These are phyloP conservation scores for Hypoxylon fuscum DNA, from an alignment of 495 filamentous ascomycete species.

Conservation along the genomic window DNA sequence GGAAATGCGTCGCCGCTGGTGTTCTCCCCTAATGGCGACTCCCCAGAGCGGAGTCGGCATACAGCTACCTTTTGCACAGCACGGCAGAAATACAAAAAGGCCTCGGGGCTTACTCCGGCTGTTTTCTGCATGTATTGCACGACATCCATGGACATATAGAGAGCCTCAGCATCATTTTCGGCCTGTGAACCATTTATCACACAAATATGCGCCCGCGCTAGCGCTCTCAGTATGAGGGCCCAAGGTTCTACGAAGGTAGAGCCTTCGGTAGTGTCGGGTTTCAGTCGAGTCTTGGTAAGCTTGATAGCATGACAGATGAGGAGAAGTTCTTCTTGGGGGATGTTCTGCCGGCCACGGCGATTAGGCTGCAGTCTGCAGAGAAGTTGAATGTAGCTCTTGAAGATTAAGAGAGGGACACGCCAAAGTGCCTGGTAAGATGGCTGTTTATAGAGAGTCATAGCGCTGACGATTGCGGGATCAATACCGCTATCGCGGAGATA, in stretches of 20 bases:
- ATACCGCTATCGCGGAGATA: constrained; percentile 51
- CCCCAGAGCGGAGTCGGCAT: constrained; percentile 14
- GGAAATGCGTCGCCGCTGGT: not conserved
- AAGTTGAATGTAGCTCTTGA: constrained; percentile 52
- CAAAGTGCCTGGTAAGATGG: constrained; percentile 31
- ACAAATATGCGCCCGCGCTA: constrained; percentile 37
- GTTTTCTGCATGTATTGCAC: constrained; percentile 13
- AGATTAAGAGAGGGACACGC: constrained; percentile 37
- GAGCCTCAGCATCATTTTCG: constrained; percentile 33
- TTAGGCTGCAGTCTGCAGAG: constrained; percentile 46
- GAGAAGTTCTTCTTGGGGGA: constrained; percentile 17
- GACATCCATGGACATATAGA: constrained; percentile 29
- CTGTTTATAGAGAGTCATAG: constrained; percentile 19
- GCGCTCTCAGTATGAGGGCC: constrained; percentile 37
- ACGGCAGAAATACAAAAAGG: constrained; percentile 41
- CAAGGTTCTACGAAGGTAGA: constrained; percentile 40
- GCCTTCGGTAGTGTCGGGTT: constrained; percentile 35
- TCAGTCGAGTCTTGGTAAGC: constrained; percentile 29
- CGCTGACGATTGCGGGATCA: constrained; percentile 18
- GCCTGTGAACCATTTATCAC: constrained; percentile 26
- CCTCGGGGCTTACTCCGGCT: constrained; percentile 31
- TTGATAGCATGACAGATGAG: constrained; percentile 43
- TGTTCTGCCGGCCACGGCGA: constrained; percentile 18
- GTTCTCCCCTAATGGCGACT: not conserved
- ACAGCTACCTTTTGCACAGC: constrained; percentile 31